Conservation (phyloP, 345 rosid genomes). For the Hypericum androsaemum region DNA sequence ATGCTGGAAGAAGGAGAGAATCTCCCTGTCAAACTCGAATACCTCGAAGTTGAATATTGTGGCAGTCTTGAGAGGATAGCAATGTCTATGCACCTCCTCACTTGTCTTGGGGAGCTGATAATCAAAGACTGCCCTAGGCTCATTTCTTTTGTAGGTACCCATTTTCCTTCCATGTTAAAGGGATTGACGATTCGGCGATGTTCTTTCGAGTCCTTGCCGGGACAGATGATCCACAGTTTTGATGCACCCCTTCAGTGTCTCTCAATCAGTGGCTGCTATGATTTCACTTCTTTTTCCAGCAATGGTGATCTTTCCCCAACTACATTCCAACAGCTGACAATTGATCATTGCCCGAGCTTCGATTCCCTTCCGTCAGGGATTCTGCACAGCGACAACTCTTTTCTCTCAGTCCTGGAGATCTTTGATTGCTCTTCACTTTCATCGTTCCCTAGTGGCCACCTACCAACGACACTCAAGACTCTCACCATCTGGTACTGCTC, state of each 20-base stretch:
- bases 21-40: neutral
- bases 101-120: neutral
- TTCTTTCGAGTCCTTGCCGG: neutral
- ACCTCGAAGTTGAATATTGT: neutral
- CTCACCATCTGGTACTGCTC: neutral
- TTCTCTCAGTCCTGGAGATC: neutral
- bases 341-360: neutral
- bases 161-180: neutral
- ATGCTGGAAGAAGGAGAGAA: neutral
- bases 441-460: neutral
- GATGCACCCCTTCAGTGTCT: neutral
- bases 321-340: neutral
- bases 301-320: neutral
- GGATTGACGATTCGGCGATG: neutral
- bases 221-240: neutral
- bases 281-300: neutral
- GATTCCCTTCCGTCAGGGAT: neutral
- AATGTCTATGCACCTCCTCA: neutral
- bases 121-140: slow-evolving; percentile 2
- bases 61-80: neutral
- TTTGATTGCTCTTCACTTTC: slow-evolving; percentile 1
- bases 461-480: neutral
- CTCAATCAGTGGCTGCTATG: neutral
- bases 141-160: neutral
- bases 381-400: neutral